phyloP scores from a whole-genome alignment of 305 asterid species.

The Fraxinus angustifolia region DNA sequence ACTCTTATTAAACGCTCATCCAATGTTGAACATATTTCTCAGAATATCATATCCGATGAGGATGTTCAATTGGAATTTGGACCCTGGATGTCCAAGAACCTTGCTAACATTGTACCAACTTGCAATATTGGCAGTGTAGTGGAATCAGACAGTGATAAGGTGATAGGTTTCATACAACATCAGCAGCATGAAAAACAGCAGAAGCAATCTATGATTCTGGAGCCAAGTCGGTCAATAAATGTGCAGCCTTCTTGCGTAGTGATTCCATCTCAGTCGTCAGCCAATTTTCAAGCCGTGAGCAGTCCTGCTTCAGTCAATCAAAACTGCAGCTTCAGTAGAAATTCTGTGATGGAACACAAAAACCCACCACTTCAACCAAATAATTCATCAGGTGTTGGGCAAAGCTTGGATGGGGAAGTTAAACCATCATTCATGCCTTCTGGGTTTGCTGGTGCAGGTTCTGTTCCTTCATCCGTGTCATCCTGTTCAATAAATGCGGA shows the following conservation, averaged over 20 bases:
- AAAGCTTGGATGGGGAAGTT: slow-evolving; percentile 35
- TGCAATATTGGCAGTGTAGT: slow-evolving; percentile 31
- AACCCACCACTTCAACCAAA: slow-evolving; percentile 38
- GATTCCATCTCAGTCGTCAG: slow-evolving; percentile 57
- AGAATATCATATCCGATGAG: slow-evolving; percentile 35
- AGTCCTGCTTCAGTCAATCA: slow-evolving; percentile 42
- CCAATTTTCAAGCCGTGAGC: slow-evolving; percentile 47
- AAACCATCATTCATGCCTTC: slow-evolving; percentile 30
- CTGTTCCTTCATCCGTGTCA: slow-evolving; percentile 35
- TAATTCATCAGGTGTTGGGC: slow-evolving; percentile 39
- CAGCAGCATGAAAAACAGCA: slow-evolving; percentile 44
- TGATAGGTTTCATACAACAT: slow-evolving; percentile 42
- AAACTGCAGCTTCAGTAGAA: slow-evolving; percentile 33
- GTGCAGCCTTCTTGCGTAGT: slow-evolving; percentile 80
- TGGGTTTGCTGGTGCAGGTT: slow-evolving; percentile 39
- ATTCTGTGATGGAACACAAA: slow-evolving; percentile 34
- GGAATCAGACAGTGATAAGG: slow-evolving; percentile 37
- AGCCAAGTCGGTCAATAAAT: slow-evolving; percentile 42
- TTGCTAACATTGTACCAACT: slow-evolving; percentile 30
- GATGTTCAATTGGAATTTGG: slow-evolving; percentile 40
- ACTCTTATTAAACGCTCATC: slow-evolving; percentile 54
- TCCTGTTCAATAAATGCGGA: slow-evolving; percentile 38
- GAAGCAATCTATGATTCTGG: slow-evolving; percentile 39
- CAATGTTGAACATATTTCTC: slow-evolving; percentile 41
- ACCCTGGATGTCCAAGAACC: slow-evolving; percentile 45